These are phyloP conservation scores for Paecilomyces niveus DNA, from an alignment of 2,329 filamentous ascomycete species.

Conservation along the genomic window DNA sequence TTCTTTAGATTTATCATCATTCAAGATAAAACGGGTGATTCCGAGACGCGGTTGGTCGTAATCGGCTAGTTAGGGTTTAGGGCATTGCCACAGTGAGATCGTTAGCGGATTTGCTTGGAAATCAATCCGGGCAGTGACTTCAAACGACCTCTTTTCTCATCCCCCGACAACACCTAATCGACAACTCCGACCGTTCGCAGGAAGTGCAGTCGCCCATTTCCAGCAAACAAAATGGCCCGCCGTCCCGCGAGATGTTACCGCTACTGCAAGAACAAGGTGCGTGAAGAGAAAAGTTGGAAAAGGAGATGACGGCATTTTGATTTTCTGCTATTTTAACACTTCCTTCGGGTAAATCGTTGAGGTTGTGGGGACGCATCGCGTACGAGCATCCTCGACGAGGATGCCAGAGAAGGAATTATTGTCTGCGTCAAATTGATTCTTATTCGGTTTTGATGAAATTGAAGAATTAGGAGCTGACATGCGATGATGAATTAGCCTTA, in stretches of 20 bases:
- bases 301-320: slow-evolving; percentile 3
- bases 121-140: slow-evolving; percentile 28
- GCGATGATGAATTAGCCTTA: slow-evolving; percentile 61
- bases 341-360: slow-evolving; percentile 19
- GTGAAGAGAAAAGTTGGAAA: slow-evolving; percentile 28
- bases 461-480: neutral
- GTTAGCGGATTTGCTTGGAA: slow-evolving; percentile 36
- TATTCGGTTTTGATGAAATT: neutral
- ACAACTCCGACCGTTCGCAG: slow-evolving; percentile 37
- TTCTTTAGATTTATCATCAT: neutral
- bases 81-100: slow-evolving; percentile 30
- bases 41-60: neutral
- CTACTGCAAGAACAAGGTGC: slow-evolving; percentile 99
- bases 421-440: neutral
- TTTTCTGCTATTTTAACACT: slow-evolving; percentile 11
- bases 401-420: neutral
- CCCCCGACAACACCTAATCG: slow-evolving; percentile 28
- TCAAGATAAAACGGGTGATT: neutral
- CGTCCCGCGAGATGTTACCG: slow-evolving; percentile 99
- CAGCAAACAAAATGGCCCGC: slow-evolving; percentile 87
- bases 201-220: slow-evolving; percentile 42
- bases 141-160: slow-evolving; percentile 19
- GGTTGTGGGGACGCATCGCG: slow-evolving; percentile 19
- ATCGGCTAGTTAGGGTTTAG: slow-evolving; percentile 31
- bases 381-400: neutral